Percentiles rank a stretch among this genome's conserved stretches.
Evolutionary conservation across 202 grass and related monocot species (phyloP).

Genomic region (Brachypodium distachyon): DNA sequence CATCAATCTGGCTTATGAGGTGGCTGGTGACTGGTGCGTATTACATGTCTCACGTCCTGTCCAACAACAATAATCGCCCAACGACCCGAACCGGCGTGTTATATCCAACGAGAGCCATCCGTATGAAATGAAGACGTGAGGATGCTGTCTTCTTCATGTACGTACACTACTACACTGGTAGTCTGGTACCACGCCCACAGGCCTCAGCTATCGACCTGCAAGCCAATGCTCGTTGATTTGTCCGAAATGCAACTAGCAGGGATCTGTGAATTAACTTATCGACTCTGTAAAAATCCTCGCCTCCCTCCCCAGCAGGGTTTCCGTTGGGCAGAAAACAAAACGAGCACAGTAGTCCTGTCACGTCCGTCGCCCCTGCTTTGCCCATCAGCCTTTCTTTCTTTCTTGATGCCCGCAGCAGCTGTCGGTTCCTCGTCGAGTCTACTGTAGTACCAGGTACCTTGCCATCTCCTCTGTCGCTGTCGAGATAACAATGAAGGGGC

Average conservation of each 20-base stretch:
- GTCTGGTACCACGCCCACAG: no score
- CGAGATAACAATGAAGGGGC: background rate
- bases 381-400: background rate
- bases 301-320: no score
- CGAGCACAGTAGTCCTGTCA: background rate
- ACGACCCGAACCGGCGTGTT: background rate
- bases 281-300: no score
- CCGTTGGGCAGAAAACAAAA: background rate
- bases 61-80: background rate
- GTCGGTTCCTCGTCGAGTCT: background rate
- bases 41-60: background rate
- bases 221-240: background rate
- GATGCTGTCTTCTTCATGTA: background rate
- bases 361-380: background rate
- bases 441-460: background rate
- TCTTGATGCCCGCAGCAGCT: background rate
- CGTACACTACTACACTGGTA: background rate
- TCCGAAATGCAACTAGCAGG: no score
- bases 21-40: background rate
- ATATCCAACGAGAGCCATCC: background rate
- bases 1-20: background rate
- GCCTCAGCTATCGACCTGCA: background rate
- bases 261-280: no score
- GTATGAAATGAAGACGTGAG: background rate
- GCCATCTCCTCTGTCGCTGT: background rate